phyloP scores from a whole-genome alignment of 352 stramenopile species.

The Peronosclerospora sorghi region DNA sequence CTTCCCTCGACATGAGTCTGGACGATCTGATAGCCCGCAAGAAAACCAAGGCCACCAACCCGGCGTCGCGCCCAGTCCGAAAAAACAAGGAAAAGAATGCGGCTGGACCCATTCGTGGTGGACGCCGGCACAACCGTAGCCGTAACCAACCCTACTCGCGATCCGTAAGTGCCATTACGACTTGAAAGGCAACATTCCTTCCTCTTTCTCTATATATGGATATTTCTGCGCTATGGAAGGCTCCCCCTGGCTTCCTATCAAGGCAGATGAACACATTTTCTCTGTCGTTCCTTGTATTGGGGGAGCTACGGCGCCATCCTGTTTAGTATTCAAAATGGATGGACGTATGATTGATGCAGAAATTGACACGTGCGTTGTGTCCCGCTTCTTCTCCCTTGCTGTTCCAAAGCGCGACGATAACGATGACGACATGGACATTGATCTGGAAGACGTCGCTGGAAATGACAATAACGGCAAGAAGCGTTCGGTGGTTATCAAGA shows the following conservation, averaged over 20 bases:
- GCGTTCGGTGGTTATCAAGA: constrained; percentile 46
- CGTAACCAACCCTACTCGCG: constrained; percentile 62
- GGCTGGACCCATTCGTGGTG: constrained; percentile 39
- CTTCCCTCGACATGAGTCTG: constrained; percentile 76
- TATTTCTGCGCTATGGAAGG: constrained; percentile 11
- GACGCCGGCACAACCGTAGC: constrained; percentile 26
- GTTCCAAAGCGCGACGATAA: constrained; percentile 23
- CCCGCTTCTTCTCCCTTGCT: constrained; percentile 20
- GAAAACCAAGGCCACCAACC: constrained; percentile 44
- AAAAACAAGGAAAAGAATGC: constrained; percentile 16
- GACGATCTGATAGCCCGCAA: constrained; percentile 74
- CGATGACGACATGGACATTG: constrained; percentile 54
- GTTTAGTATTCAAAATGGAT: constrained; percentile 6
- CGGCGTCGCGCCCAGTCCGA: constrained; percentile 39
- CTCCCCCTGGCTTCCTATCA: constrained; percentile 4
- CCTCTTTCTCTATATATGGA: not conserved
- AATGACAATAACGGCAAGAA: constrained; percentile 29
- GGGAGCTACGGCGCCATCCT: constrained; percentile 14
- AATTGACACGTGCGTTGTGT: constrained; percentile 22
- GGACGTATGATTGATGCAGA: constrained; percentile 16
- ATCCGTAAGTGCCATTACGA: constrained; percentile 45
- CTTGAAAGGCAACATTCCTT: constrained; percentile 10
- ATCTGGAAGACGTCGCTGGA: constrained; percentile 29
- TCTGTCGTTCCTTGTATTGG: not conserved
- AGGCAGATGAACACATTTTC: not conserved